These are phyloP conservation scores for Colletotrichum sp. DNA, from an alignment of 2,329 filamentous ascomycete species.

Conservation along the genomic window DNA sequence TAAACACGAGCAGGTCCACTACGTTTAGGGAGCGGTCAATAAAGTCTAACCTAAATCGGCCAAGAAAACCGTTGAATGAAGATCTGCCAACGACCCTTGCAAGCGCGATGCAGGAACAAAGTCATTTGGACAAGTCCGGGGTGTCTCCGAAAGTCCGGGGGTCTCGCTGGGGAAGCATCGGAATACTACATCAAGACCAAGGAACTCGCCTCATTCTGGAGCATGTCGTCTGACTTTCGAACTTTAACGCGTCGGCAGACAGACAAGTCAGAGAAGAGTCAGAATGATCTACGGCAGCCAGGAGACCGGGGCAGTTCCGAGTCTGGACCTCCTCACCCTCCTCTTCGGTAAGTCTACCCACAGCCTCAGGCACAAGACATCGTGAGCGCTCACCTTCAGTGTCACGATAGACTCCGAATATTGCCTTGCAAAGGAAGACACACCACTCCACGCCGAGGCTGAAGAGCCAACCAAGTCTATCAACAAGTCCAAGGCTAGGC, in stretches of 20 bases:
- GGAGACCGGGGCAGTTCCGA: neutral
- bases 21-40: neutral
- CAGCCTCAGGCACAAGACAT: neutral
- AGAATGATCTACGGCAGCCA: neutral
- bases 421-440: neutral
- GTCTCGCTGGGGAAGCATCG: neutral
- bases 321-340: neutral
- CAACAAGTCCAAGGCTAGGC: neutral
- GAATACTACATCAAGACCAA: neutral
- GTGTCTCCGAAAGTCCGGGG: neutral
- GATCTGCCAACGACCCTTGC: neutral
- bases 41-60: neutral
- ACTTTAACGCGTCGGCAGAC: neutral
- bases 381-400: neutral
- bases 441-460: neutral
- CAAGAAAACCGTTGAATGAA: neutral
- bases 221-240: neutral
- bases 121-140: neutral
- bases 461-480: neutral
- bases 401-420: neutral
- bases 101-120: neutral
- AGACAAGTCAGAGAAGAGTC: neutral
- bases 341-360: neutral
- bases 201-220: neutral
- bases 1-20: neutral